Percentiles rank a stretch among this genome's conserved stretches.
These are phyloP conservation scores for Microcera coccophila DNA, from an alignment of 2,329 filamentous ascomycete species.

Conservation along the genomic window DNA sequence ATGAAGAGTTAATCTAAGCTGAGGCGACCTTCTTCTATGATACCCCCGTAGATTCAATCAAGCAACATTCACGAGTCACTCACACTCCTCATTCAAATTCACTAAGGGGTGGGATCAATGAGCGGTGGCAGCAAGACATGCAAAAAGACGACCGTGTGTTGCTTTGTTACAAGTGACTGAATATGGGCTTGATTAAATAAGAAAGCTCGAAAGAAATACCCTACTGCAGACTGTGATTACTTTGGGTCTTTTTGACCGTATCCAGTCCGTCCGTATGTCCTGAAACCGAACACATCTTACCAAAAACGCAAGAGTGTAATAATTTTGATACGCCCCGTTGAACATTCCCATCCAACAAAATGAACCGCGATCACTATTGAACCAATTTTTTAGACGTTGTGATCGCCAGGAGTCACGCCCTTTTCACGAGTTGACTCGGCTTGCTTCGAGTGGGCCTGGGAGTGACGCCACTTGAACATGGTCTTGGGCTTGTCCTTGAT, in stretches of 20 bases:
- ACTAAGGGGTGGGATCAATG: no score
- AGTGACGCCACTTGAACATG: slow-evolving; percentile 33
- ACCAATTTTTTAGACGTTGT: slow-evolving; percentile 24
- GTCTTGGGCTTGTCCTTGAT: slow-evolving; percentile 40
- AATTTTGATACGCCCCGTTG: background rate
- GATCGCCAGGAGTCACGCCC: slow-evolving; percentile 14
- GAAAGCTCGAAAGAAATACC: background rate
- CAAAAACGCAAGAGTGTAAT: background rate
- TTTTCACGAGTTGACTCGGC: slow-evolving; percentile 1
- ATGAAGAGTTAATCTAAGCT: no score
- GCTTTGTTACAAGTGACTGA: no score
- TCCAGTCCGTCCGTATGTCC: background rate
- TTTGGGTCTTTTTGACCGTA: background rate
- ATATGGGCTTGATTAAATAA: no score
- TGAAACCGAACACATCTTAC: background rate
- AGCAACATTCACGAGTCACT: no score
- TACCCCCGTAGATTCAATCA: no score
- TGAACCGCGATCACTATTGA: no score
- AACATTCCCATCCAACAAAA: background rate
- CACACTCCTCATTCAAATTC: no score
- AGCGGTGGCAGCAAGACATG: no score
- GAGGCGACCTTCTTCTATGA: no score
- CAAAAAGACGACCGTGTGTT: no score
- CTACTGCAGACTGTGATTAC: background rate
- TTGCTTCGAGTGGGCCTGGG: slow-evolving; percentile 5